phyloP scores from a whole-genome alignment of 2,329 filamentous ascomycete species.

The Alternaria hordeiaustralica region DNA sequence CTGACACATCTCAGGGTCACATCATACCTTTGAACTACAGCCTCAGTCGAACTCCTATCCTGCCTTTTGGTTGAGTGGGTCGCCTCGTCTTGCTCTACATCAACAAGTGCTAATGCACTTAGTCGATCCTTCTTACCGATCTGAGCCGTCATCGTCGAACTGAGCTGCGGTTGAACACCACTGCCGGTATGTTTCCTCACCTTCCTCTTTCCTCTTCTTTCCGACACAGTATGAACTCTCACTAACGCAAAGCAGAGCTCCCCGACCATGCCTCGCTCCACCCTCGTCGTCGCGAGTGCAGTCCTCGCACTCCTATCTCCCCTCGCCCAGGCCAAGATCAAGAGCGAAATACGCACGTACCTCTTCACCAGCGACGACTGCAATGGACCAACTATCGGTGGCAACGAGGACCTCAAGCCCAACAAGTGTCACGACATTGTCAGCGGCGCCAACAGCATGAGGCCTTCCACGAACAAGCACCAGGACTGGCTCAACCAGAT shows the following conservation, averaged over 20 bases:
- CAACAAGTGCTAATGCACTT: not conserved
- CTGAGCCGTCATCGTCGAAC: not conserved
- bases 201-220: not conserved
- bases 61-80: not conserved
- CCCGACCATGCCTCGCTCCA: slow-evolving; percentile 16
- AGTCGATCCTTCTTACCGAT: not conserved
- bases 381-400: slow-evolving; percentile 15
- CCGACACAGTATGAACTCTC: not conserved
- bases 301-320: slow-evolving; percentile 21
- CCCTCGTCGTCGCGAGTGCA: slow-evolving; percentile 14
- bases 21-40: not conserved
- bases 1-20: not conserved
- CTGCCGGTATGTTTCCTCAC: not conserved
- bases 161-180: not conserved
- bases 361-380: slow-evolving; percentile 25
- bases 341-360: slow-evolving; percentile 19
- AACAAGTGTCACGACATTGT: slow-evolving; percentile 24
- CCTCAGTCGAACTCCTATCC: not conserved
- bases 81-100: not conserved
- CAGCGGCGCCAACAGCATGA: slow-evolving; percentile 22
- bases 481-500: slow-evolving; percentile 12
- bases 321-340: slow-evolving; percentile 21
- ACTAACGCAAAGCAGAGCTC: not conserved
- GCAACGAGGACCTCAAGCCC: slow-evolving; percentile 26
- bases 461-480: slow-evolving; percentile 15